phyloP scores from a whole-genome alignment of 2,329 filamentous ascomycete species.

The Fusarium luffae region DNA sequence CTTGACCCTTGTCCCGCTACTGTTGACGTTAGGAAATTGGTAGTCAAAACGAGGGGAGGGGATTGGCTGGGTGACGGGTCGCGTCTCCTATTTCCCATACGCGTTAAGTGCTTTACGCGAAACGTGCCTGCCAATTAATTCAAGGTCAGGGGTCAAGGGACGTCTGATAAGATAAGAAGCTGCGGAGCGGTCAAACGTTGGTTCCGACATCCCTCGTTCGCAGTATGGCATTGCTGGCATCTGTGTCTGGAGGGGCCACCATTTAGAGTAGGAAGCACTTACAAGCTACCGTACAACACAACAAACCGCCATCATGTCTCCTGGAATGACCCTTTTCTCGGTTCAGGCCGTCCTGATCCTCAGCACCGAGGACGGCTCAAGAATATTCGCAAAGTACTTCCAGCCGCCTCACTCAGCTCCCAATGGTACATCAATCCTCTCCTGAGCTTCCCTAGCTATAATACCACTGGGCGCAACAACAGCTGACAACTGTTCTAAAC shows the following conservation, averaged over 20 bases:
- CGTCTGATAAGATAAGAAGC: conserved; percentile 8
- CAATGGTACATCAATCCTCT: conserved; percentile 47
- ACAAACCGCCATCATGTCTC: conserved; percentile 66
- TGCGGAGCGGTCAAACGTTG: conserved; percentile 49
- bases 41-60: conserved; percentile 43
- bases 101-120: conserved; percentile 57
- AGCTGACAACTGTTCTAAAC: conserved; percentile 43
- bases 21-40: conserved; percentile 41
- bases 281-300: conserved; percentile 34
- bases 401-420: conserved; percentile 65
- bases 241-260: conserved; percentile 49
- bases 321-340: conserved; percentile 79
- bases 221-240: conserved; percentile 44
- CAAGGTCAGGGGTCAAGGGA: not conserved
- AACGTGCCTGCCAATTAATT: conserved; percentile 5
- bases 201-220: conserved; percentile 39
- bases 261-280: conserved; percentile 31
- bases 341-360: conserved; percentile 83
- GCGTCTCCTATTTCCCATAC: conserved; percentile 43
- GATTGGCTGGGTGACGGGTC: conserved; percentile 43
- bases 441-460: conserved; percentile 29
- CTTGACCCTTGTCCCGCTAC: conserved; percentile 24
- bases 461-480: conserved; percentile 40
- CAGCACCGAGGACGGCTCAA: conserved; percentile 85
- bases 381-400: conserved; percentile 97